Percentiles rank a stretch among this genome's conserved stretches.
Evolutionary conservation across 2,329 filamentous ascomycete genomes (phyloP).

Genomic region (Penicillium sp.): DNA sequence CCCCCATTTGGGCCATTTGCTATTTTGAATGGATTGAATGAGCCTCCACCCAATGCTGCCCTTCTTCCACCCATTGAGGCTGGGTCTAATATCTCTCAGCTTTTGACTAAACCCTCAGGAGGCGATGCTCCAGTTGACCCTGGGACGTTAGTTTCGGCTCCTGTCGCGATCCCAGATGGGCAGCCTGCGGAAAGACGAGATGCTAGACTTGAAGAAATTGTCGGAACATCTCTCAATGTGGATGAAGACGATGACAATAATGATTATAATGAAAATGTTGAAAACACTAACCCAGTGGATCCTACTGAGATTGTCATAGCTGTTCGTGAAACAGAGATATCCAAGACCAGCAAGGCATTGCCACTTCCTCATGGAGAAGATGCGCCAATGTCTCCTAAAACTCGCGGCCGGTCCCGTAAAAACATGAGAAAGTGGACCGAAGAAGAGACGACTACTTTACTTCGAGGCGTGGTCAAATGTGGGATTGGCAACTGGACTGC

Average conservation of each 20-base stretch:
- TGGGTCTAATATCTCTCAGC: conserved; percentile 39
- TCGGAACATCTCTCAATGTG: conserved; percentile 28
- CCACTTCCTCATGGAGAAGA: conserved; percentile 13
- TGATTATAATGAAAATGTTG: conserved; percentile 14
- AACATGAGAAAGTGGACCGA: conserved; percentile 57
- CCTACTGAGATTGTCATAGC: conserved; percentile 1
- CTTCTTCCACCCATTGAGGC: conserved; percentile 61
- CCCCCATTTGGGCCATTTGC: conserved; percentile 46
- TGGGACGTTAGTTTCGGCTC: conserved; percentile 14
- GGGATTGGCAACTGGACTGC: conserved; percentile 65
- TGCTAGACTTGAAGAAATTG: conserved; percentile 36
- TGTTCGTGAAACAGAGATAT: conserved; percentile 8
- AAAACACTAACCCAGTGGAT: conserved; percentile 9
- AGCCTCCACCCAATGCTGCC: conserved; percentile 61
- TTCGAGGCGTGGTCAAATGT: conserved; percentile 59
- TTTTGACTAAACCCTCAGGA: conserved; percentile 37
- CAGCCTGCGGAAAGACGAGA: conserved; percentile 33
- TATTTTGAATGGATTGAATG: conserved; percentile 60
- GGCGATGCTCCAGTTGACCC: conserved; percentile 26
- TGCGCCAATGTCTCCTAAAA: conserved; percentile 33
- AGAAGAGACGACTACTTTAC: conserved; percentile 58
- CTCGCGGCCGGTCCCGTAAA: conserved; percentile 46
- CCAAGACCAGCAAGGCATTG: conserved; percentile 1
- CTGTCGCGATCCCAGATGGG: conserved; percentile 16
- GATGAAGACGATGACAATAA: conserved; percentile 17